Conservation (phyloP, 257 asterid genomes). For the Solanum lycopersicoides region DNA sequence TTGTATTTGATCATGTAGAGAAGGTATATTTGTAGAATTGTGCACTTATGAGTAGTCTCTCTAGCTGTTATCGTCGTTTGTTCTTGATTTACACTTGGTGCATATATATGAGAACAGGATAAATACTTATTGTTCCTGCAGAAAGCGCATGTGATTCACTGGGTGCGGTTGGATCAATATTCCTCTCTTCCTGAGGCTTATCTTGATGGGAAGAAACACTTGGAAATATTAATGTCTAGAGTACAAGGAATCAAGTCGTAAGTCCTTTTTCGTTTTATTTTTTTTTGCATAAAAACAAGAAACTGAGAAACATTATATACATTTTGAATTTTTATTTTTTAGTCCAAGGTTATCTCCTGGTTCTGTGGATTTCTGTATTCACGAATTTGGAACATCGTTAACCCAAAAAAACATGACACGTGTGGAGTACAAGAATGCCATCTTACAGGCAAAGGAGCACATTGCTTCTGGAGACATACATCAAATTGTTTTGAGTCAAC, state of each 20-base stretch:
- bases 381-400: slow-evolving; percentile 30
- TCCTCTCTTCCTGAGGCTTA: slow-evolving; percentile 62
- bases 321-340: not conserved
- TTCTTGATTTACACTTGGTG: not conserved
- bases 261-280: slow-evolving; percentile 11
- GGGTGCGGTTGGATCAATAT: slow-evolving; percentile 73
- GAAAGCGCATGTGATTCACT: slow-evolving; percentile 76
- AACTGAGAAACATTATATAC: not conserved
- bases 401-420: slow-evolving; percentile 54
- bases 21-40: slow-evolving; percentile 36
- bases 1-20: slow-evolving; percentile 84
- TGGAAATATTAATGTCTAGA: slow-evolving; percentile 49
- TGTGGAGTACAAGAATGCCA: slow-evolving; percentile 66
- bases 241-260: slow-evolving; percentile 59
- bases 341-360: slow-evolving; percentile 75
- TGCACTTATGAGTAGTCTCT: not conserved
- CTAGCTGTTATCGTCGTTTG: not conserved
- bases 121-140: slow-evolving; percentile 1
- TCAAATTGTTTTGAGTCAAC: slow-evolving; percentile 86
- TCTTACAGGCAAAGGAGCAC: slow-evolving; percentile 76
- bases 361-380: slow-evolving; percentile 32
- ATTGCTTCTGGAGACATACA: slow-evolving; percentile 79
- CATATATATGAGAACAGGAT: not conserved
- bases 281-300: not conserved
- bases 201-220: slow-evolving; percentile 48